Evolutionary conservation across 2,329 filamentous ascomycete species (phyloP), one percentile per base, ranked within the genome.

Genomic region (Fusarium kyushuense): DNA sequence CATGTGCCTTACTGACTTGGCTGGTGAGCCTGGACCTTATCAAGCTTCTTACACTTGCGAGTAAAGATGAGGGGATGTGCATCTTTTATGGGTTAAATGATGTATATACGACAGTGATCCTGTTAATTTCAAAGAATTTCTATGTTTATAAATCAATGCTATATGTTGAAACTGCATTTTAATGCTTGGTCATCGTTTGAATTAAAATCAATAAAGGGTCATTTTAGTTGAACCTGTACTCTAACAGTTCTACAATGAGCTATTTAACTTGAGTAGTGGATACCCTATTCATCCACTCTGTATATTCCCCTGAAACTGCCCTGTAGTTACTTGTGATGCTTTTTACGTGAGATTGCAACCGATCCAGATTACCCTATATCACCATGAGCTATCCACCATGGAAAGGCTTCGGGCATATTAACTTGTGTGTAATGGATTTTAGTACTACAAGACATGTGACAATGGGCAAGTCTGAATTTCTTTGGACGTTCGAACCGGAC

Each of bases 21-120:
- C 42, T 14, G 58, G 58, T 14, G 19, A 51, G 17, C 52, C 53
- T 30, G 58, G 58, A 38, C 58, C 58, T 21, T 60, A 60, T 27
- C 56, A 57, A 7, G 58, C 58, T 19, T 43, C 53, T 27, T 56
- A 56, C 45, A 51, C 53, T 33, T 56, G 53, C 51, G 49, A 42
- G 36, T 54, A 46, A 19, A 16, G 14, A 4, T 8, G 7, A 11
- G 16, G 8, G 14, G 5, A n/a, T 10, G 2, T 35, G 9, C 1
- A 5, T 23, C 23, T 6, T 23, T 12, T 5, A 42, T 9, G 3
- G 16, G 21, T 48, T 25, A 1, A 38, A 13, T 1, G 19, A 13
- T 38, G 1, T 21, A 9, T 14, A 8, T 38, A 38, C n/a, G 11
- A 5, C 3, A 21, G n/a, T 6, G 14, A n/a, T 21, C 6, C 6